Percentiles rank a stretch among this genome's conserved stretches.
These are phyloP conservation scores for Capsicum chinense DNA, from an alignment of 257 asterid genomes.

Conservation along the genomic window DNA sequence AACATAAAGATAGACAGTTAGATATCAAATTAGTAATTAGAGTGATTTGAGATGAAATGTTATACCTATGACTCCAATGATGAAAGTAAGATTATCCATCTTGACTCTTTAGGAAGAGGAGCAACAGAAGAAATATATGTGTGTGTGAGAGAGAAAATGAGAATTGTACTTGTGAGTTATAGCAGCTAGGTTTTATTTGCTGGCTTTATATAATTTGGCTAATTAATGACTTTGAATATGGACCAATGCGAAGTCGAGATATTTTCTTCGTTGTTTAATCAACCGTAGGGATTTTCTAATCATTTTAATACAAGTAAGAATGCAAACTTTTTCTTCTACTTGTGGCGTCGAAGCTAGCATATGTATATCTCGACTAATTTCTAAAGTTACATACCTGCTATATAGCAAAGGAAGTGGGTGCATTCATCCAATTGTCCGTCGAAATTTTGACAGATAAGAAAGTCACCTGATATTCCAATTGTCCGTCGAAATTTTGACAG, in stretches of 20 bases:
- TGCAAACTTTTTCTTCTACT: background rate
- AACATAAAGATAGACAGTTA: too few relatives aligned
- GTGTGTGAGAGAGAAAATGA: background rate
- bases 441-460: too few relatives aligned
- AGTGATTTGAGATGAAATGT: background rate
- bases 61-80: slow-evolving; percentile 19
- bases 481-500: too few relatives aligned
- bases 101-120: background rate
- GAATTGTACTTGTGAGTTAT: background rate
- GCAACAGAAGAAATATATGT: background rate
- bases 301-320: background rate
- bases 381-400: too few relatives aligned
- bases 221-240: background rate
- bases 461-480: too few relatives aligned
- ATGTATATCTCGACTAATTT: background rate
- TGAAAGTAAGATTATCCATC: background rate
- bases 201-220: background rate
- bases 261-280: background rate
- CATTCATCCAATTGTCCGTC: too few relatives aligned
- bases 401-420: too few relatives aligned
- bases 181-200: background rate
- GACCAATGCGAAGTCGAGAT: background rate
- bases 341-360: too few relatives aligned
- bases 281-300: background rate
- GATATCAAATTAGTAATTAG: background rate